Conservation (phyloP, 139 green algal species). For the Penium margaritaceum region DNA sequence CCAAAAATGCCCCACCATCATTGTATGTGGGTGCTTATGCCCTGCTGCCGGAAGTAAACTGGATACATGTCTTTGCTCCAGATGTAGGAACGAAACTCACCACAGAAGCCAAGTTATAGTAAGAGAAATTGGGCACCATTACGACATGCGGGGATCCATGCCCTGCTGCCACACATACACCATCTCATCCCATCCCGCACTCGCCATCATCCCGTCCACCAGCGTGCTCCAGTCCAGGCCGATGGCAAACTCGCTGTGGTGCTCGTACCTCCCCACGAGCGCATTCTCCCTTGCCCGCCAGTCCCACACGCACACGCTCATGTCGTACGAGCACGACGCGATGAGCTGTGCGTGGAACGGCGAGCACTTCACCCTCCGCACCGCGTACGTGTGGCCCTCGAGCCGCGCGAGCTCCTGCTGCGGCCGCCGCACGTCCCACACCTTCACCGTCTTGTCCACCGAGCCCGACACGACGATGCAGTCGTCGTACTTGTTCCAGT, state of each 20-base stretch:
- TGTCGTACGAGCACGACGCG: constrained; percentile 84
- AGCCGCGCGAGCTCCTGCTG: constrained; percentile 54
- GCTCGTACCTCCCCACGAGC: constrained; percentile 48
- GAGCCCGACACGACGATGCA: constrained; percentile 63
- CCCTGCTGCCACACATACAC: constrained; percentile 62
- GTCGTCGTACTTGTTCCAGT: constrained; percentile 85
- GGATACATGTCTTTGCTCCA: no score
- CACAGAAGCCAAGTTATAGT: no score
- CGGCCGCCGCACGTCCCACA: constrained; percentile 45
- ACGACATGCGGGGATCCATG: constrained; percentile 39
- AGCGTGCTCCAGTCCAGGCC: constrained; percentile 81
- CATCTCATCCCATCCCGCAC: constrained; percentile 75
- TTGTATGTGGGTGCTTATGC: no score
- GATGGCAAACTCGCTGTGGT: constrained; percentile 52
- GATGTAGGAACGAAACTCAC: no score
- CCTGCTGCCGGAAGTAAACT: no score
- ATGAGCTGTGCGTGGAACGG: constrained; percentile 74
- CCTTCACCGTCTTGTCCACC: constrained; percentile 88
- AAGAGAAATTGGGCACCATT: no score
- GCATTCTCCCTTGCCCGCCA: constrained; percentile 59
- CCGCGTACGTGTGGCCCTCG: constrained; percentile 81
- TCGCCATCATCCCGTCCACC: constrained; percentile 72
- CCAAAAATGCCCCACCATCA: no score
- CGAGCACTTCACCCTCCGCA: constrained; percentile 77
- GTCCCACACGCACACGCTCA: constrained; percentile 92